Base-by-base conservation (phyloP, 352 stramenopile genomes). In the Sclerospora graminicola region DNA sequence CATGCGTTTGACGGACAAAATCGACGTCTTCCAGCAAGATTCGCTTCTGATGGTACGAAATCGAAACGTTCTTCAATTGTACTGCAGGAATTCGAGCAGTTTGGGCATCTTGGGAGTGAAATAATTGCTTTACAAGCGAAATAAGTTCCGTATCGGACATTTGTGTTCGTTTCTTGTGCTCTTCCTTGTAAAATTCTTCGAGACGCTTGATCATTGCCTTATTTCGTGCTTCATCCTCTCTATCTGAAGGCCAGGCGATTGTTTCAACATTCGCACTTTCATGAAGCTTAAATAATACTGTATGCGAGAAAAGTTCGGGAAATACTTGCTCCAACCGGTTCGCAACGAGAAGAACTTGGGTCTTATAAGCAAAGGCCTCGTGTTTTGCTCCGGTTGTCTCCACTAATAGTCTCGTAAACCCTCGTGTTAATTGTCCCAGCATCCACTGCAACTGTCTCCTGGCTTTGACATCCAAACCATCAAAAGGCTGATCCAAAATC, bases 401-500 rank as follows among this genome's bases (percentile, higher is more conserved):
- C 0, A 97, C 70, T 51, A 97, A 72, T 37, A 96, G 72, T 50
- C 77, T 69, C 10, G 78, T 85, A 61, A 97, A 96, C 4, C 89
- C 89, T 28, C 62, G 48, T 38, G 89, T 78, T 38, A 95, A 79
- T 44, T 91, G 69, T 9, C 68, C 65, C 2, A 97, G 61, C 55
- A 97, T 81, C 58, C 86, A 86, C 45, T 80, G 63, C 21, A 97
- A 54, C 36, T 88, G 74, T 37, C 59, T 47, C 8, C 87, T 63
- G 19, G 81, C 87, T 2, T 71, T 63, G 8, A 85, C 69, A 60
- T 97, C 90, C n/a, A 97, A 63, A 1, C 90, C 90, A 43, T 97
- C 90, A 57, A 96, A 96, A 20, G 87, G 84, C 60, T 96, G 91
- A 51, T 97, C 90, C 14, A 97, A 43, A 45, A 97, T 54, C 45